Evolutionary conservation across 345 rosid genomes (phyloP), one percentile per base, ranked within the genome.

Genomic region (Syzygium aromaticum): DNA sequence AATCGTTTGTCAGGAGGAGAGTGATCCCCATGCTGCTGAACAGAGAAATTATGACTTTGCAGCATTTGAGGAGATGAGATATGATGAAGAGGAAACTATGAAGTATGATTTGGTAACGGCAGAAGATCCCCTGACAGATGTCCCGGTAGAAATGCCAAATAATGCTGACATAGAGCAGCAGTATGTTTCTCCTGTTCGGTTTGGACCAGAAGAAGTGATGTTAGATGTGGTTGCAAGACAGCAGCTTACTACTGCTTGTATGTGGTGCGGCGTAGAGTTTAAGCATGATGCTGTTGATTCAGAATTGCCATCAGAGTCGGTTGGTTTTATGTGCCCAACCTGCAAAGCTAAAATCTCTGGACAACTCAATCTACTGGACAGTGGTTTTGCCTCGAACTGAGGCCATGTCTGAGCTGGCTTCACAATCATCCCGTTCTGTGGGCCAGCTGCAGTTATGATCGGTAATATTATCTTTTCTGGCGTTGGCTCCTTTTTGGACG

Each of bases 211-310:
- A 83, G 92, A 88, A 67, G 89, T 89, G 25, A 56, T 83, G 85
- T 89, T 86, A 51, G 85, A 89, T 80, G 64, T 87, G 86, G 85
- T 77, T 52, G 85, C 84, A 40, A 78, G 85, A 28, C 89, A 87
- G 87, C 90, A 89, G 84, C 88, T 88, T 52, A 88, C 92, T 63
- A 92, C 96, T 49, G 52, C 88, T 40, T 94, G 96, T 54, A 91
- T 92, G 63, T 93, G 97, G 97, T 94, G 97, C n/a, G 94, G 94
- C 22, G 56, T 89, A 49, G 95, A 95, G 92, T 94, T 95, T 89
- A 93, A 84, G 86, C 92, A 95, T 30, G 95, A 92, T 88, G 90
- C 90, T 49, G 51, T 88, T 52, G 94, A 91, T 90, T 87, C 94
- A 17, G 94, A 93, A 64, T 25, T 91, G 80, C 95, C 92, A 87